Percentiles rank a stretch among this genome's conserved stretches.
Conservation (phyloP, 441 rosid genomes). For the Sinapis alba region DNA sequence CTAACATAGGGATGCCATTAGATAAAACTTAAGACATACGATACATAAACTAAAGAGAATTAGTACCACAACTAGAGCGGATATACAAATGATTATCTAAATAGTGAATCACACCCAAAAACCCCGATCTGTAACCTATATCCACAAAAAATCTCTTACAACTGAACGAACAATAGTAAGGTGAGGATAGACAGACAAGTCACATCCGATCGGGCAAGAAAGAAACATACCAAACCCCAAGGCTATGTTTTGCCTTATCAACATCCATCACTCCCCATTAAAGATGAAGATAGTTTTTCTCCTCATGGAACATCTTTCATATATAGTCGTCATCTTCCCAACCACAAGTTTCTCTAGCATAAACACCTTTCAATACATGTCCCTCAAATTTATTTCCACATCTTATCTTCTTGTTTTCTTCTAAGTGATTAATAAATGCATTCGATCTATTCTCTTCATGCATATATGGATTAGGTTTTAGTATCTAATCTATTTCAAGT, state of each 20-base stretch:
- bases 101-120: not conserved
- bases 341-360: conserved; percentile 19
- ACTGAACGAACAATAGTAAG: conserved; percentile 24
- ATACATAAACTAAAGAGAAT: too few relatives aligned
- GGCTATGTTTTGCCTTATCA: conserved; percentile 62
- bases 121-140: not conserved
- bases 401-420: conserved; percentile 19
- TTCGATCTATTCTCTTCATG: not conserved
- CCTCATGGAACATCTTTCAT: not conserved
- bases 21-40: too few relatives aligned
- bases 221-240: conserved; percentile 57
- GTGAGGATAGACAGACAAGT: conserved; percentile 63
- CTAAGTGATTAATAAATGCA: not conserved
- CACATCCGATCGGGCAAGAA: conserved; percentile 45
- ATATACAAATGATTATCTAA: not conserved
- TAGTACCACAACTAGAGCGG: too few relatives aligned
- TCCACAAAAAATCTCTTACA: conserved; percentile 11
- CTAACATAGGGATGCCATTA: not conserved
- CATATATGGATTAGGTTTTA: not conserved
- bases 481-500: conserved; percentile 12
- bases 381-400: conserved; percentile 19
- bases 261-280: conserved; percentile 50
- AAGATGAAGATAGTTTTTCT: not conserved
- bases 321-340: conserved; percentile 21
- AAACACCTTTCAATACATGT: conserved; percentile 30